These are phyloP conservation scores for Lactifluus piperatus DNA, from an alignment of 768 basidiomycete genomes.

Conservation along the genomic window DNA sequence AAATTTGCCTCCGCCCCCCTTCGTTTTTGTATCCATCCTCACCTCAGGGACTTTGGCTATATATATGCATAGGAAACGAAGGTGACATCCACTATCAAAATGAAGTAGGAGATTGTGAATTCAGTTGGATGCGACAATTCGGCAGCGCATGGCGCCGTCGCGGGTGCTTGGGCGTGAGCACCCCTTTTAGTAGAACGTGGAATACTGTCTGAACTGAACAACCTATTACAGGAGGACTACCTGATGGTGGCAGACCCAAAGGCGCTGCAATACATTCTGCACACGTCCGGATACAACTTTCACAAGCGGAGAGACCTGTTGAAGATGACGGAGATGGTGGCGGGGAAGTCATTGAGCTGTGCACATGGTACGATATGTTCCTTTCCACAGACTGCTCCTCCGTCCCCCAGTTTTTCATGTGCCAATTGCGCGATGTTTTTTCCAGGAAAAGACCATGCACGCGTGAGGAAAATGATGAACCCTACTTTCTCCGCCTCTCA, in stretches of 20 bases:
- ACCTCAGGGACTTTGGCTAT: background rate
- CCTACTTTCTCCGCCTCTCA: conserved; percentile 22
- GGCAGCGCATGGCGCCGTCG: conserved; percentile 16
- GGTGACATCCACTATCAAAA: conserved; percentile 18
- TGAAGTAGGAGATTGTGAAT: conserved; percentile 23
- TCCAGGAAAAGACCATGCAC: conserved; percentile 20
- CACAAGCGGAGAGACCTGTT: conserved; percentile 12
- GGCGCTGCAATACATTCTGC: conserved; percentile 26
- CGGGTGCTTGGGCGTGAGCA: conserved; percentile 18
- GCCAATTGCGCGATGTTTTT: background rate
- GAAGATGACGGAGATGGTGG: conserved; percentile 19
- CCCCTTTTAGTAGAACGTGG: background rate
- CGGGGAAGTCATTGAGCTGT: conserved; percentile 16
- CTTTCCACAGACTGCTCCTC: background rate
- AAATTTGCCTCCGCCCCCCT: too few relatives aligned
- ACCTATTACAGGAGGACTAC: background rate
- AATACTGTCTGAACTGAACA: background rate
- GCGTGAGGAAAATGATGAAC: conserved; percentile 22
- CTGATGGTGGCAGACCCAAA: conserved; percentile 6
- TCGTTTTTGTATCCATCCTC: background rate
- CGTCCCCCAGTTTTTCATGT: too few relatives aligned
- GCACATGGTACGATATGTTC: conserved; percentile 14
- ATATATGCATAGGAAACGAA: conserved; percentile 21
- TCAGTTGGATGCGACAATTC: conserved; percentile 10
- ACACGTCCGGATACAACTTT: conserved; percentile 25